Evolutionary conservation across 1,284 basidiomycete genomes (phyloP).

Genomic region (Ganoderma leucocontextum): DNA sequence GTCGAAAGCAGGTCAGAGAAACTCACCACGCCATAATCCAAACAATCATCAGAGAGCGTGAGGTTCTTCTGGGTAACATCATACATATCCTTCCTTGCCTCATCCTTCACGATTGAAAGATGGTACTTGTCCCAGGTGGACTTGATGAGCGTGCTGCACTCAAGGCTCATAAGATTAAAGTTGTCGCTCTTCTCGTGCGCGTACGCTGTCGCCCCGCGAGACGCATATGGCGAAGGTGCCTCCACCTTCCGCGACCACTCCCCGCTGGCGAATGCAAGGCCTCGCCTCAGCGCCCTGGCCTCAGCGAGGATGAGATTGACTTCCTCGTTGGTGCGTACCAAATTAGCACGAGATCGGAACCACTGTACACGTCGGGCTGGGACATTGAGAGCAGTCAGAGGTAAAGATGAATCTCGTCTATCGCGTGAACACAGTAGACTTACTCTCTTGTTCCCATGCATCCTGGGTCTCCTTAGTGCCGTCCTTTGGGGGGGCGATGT

Average conservation of each 20-base stretch:
- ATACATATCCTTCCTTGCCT: too few species aligned
- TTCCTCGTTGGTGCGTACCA: not conserved
- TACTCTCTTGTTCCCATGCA: not conserved
- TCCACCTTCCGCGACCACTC: not conserved
- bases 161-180: not conserved
- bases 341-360: not conserved
- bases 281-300: not conserved
- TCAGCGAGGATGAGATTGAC: not conserved
- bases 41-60: too few species aligned
- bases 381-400: too few species aligned
- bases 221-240: not conserved
- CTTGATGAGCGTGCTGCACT: too few species aligned
- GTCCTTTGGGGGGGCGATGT: not conserved
- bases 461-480: not conserved
- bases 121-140: not conserved
- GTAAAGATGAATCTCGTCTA: too few species aligned
- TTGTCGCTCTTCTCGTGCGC: not conserved
- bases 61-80: too few species aligned
- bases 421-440: too few species aligned
- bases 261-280: not conserved
- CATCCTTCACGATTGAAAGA: too few species aligned
- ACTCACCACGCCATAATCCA: too few species aligned
- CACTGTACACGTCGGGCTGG: not conserved
- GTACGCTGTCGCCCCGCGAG: not conserved
- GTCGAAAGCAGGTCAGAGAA: too few species aligned